Percentiles rank a stretch among this genome's conserved stretches.
Conservation (phyloP, 2,329 filamentous ascomycete genomes). For the Stemphylium beticola region DNA sequence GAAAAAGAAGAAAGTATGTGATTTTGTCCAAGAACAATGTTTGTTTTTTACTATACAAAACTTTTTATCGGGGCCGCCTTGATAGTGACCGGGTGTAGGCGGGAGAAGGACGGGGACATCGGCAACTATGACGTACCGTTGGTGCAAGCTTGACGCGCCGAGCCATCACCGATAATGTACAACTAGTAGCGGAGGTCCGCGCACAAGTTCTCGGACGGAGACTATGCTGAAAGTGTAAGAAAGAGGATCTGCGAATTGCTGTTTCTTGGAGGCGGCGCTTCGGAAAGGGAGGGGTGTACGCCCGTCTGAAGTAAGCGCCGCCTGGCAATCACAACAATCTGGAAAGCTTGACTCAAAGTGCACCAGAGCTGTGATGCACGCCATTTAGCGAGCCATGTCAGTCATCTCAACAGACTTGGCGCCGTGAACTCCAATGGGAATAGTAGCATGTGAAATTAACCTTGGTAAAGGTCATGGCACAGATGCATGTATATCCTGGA, state of each 20-base stretch:
- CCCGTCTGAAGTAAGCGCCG: background rate
- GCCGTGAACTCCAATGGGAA: too few relatives aligned
- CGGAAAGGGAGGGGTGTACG: background rate
- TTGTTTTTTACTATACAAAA: background rate
- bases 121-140: conserved; percentile 25
- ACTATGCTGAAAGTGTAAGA: background rate
- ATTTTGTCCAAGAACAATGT: background rate
- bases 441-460: too few relatives aligned
- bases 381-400: too few relatives aligned
- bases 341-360: too few relatives aligned
- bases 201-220: background rate
- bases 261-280: background rate
- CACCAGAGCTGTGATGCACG: too few relatives aligned
- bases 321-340: background rate
- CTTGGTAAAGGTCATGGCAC: too few relatives aligned
- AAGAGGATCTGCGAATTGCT: background rate
- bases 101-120: conserved; percentile 15
- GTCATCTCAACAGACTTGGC: too few relatives aligned
- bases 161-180: background rate
- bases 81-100: conserved; percentile 22
- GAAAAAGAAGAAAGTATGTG: background rate
- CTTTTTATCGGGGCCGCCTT: conserved; percentile 5
- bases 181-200: background rate
- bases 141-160: conserved; percentile 21
- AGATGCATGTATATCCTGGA: too few relatives aligned